Evolutionary conservation across 1,139 yeast genomes (phyloP).

Genomic region (Kodamaea fungicola): DNA sequence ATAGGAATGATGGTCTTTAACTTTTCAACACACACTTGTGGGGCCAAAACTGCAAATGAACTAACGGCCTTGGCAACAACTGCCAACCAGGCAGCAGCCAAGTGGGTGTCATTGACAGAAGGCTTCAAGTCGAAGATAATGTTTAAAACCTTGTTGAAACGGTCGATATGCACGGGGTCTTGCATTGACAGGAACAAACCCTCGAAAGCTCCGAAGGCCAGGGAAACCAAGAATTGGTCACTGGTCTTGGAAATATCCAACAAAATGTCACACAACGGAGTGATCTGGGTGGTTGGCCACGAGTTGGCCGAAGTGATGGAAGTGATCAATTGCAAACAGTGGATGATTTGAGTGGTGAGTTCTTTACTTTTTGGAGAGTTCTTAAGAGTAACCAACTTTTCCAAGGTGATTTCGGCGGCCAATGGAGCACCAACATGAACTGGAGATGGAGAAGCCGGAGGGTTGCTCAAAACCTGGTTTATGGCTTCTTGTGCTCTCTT

Average conservation of each 20-base stretch:
- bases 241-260: constrained; percentile 75
- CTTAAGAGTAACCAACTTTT: constrained; percentile 47
- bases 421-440: constrained; percentile 72
- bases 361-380: constrained; percentile 46
- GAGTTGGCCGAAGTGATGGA: constrained; percentile 69
- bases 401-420: constrained; percentile 68
- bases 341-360: constrained; percentile 59
- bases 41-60: constrained; percentile 60
- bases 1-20: constrained; percentile 56
- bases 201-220: constrained; percentile 84
- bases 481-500: constrained; percentile 93
- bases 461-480: constrained; percentile 53
- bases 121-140: constrained; percentile 81
- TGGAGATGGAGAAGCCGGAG: constrained; percentile 80
- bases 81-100: constrained; percentile 94
- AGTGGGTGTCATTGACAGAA: constrained; percentile 71
- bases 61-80: constrained; percentile 85
- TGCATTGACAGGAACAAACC: constrained; percentile 77
- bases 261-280: constrained; percentile 70
- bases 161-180: constrained; percentile 58
- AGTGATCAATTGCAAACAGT: constrained; percentile 69
- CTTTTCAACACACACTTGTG: constrained; percentile 52
- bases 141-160: constrained; percentile 61
- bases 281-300: constrained; percentile 76
- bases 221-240: constrained; percentile 76